Percentiles rank a stretch among this genome's conserved stretches.
Conservation (phyloP, 169 alveolate species). For the Amoebophrya sp. region DNA sequence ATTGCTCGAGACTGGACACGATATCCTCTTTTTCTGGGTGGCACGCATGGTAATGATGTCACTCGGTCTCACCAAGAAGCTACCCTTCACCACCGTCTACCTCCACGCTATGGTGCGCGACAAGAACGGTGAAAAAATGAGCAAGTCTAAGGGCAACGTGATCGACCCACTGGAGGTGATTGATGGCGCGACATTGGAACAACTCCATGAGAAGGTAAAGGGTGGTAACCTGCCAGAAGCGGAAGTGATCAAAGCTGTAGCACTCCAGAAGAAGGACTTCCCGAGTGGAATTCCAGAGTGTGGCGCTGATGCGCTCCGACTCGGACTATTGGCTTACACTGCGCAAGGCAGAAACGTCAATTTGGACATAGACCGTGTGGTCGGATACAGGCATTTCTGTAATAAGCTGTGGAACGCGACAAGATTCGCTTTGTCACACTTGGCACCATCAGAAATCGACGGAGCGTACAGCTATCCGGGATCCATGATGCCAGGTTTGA, state of each 20-base stretch:
- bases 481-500: background rate
- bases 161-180: conserved; percentile 97
- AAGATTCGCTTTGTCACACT: conserved; percentile 77
- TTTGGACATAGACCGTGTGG: conserved; percentile 91
- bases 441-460: conserved; percentile 51
- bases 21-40: conserved; percentile 99
- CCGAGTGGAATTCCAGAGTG: conserved; percentile 98
- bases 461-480: background rate
- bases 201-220: conserved; percentile 72
- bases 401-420: conserved; percentile 96
- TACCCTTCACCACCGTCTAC: conserved; percentile 95
- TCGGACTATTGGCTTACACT: conserved; percentile 82
- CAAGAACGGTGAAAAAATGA: conserved; percentile 95
- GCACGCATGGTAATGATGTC: conserved; percentile 98
- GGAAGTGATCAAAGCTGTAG: conserved; percentile 41
- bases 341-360: conserved; percentile 88
- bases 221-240: conserved; percentile 77
- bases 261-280: conserved; percentile 84
- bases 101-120: conserved; percentile 94
- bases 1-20: conserved; percentile 88
- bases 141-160: conserved; percentile 96
- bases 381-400: conserved; percentile 94
- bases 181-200: conserved; percentile 85
- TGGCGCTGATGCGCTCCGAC: conserved; percentile 99
- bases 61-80: conserved; percentile 81